Conservation (phyloP, 139 green algal species). For the Micromonas pusilla region DNA sequence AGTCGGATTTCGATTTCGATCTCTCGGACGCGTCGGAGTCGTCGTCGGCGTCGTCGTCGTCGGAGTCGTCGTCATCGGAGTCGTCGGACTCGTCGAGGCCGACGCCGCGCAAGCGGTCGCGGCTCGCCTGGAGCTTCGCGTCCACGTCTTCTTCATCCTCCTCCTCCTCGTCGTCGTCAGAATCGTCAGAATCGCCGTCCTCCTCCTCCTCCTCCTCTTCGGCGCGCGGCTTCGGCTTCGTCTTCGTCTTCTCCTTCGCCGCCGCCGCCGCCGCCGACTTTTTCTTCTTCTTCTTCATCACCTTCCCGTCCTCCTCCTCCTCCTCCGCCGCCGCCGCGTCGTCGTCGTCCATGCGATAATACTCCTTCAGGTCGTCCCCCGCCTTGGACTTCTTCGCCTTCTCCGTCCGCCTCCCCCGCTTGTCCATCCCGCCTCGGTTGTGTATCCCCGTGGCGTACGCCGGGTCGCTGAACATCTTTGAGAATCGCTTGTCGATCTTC, state of each 20-base stretch:
- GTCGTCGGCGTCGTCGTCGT: background rate
- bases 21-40: slow-evolving; percentile 1
- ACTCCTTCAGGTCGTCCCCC: background rate
- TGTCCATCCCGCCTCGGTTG: slow-evolving; percentile 55
- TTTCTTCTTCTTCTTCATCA: background rate
- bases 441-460: slow-evolving; percentile 47
- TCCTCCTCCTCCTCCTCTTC: background rate
- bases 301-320: background rate
- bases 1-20: background rate
- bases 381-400: background rate
- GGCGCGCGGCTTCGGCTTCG: background rate
- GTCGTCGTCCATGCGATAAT: background rate
- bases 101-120: background rate
- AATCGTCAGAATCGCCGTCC: background rate
- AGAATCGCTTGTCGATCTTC: slow-evolving; percentile 79
- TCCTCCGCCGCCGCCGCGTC: background rate
- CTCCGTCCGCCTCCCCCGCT: slow-evolving; percentile 59
- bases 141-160: background rate
- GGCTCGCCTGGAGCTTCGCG: background rate
- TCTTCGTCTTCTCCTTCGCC: background rate
- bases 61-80: background rate
- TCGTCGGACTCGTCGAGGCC: background rate
- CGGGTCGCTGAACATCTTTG: slow-evolving; percentile 79
- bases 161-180: background rate
- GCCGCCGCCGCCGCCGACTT: background rate